A percentile compares a stretch with the other conserved stretches of the same genome.
These are phyloP conservation scores for Lojkania enalia DNA, from an alignment of 2,329 filamentous ascomycete genomes.

Conservation along the genomic window DNA sequence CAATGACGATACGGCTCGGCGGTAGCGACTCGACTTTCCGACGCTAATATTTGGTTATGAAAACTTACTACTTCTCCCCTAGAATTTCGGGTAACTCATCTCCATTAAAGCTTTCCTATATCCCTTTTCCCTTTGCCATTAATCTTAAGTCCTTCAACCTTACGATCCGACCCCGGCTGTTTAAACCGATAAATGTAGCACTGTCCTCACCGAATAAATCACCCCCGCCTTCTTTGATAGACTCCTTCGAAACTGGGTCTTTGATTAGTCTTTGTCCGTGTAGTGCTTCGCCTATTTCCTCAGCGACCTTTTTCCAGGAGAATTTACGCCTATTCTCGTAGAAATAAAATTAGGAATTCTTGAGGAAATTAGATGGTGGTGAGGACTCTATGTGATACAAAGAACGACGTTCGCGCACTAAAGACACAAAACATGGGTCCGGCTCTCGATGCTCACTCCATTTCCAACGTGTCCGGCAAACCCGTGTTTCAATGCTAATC, in stretches of 20 bases:
- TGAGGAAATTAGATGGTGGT: conserved; percentile 34
- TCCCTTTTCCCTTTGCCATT: conserved; percentile 51
- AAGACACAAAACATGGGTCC: conserved; percentile 54
- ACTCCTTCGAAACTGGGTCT: conserved; percentile 57
- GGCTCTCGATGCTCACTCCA: conserved; percentile 48
- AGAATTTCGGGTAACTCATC: conserved; percentile 51
- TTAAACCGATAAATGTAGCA: conserved; percentile 45
- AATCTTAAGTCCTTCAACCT: conserved; percentile 52
- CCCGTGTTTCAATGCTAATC: conserved; percentile 54
- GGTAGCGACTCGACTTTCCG: not conserved
- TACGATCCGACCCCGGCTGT: conserved; percentile 50
- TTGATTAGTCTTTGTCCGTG: conserved; percentile 87
- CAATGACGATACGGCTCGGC: not conserved
- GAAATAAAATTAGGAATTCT: conserved; percentile 57
- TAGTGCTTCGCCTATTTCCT: conserved; percentile 88
- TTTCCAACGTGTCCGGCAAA: conserved; percentile 52
- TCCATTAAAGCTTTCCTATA: conserved; percentile 43
- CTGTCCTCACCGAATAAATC: conserved; percentile 48
- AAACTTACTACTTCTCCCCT: no score
- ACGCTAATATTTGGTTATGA: no score
- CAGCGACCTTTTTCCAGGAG: conserved; percentile 70
- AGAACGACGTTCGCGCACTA: conserved; percentile 51
- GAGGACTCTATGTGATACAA: conserved; percentile 50
- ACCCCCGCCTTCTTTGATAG: conserved; percentile 43
- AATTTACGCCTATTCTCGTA: conserved; percentile 51